These are phyloP conservation scores for Cinnamomum chago DNA, from an alignment of 164 flowering plant species.

Conservation along the genomic window DNA sequence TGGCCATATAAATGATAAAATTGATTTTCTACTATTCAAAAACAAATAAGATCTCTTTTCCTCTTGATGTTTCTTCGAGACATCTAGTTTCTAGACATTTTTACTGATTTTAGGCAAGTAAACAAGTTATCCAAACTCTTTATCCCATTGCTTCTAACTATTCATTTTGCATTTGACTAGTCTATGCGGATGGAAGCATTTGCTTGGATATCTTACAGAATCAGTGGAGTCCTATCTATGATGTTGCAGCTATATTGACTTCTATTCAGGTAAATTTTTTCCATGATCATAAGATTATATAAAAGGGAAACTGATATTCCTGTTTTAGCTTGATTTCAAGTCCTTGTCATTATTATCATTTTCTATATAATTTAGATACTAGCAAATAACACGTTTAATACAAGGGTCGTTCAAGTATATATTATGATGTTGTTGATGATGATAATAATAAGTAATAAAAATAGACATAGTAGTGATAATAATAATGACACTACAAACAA, in stretches of 20 bases:
- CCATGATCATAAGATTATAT: not conserved
- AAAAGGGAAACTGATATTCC: not conserved
- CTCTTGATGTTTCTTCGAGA: not conserved
- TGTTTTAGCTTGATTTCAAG: not conserved
- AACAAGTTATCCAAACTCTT: not conserved
- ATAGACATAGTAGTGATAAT: too few relatives aligned
- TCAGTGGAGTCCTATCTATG: constrained; percentile 41
- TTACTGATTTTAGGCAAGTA: not conserved
- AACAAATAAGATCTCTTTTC: too few relatives aligned
- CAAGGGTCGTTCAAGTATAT: too few relatives aligned
- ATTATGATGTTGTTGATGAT: too few relatives aligned
- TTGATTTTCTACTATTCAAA: not conserved
- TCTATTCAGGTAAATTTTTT: constrained; percentile 29
- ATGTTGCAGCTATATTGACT: constrained; percentile 34
- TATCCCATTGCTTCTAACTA: not conserved
- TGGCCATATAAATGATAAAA: not conserved
- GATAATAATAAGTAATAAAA: too few relatives aligned
- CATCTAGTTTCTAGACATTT: not conserved
- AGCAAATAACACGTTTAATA: too few relatives aligned
- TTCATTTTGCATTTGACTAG: constrained; percentile 17
- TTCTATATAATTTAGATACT: too few relatives aligned
- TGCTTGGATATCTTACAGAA: constrained; percentile 38
- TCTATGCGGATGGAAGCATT: constrained; percentile 41
- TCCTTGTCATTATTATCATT: not conserved
- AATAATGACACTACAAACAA: too few relatives aligned